These are phyloP conservation scores for Sclerotinia glacialis DNA, from an alignment of 2,329 filamentous ascomycete species.

Conservation along the genomic window DNA sequence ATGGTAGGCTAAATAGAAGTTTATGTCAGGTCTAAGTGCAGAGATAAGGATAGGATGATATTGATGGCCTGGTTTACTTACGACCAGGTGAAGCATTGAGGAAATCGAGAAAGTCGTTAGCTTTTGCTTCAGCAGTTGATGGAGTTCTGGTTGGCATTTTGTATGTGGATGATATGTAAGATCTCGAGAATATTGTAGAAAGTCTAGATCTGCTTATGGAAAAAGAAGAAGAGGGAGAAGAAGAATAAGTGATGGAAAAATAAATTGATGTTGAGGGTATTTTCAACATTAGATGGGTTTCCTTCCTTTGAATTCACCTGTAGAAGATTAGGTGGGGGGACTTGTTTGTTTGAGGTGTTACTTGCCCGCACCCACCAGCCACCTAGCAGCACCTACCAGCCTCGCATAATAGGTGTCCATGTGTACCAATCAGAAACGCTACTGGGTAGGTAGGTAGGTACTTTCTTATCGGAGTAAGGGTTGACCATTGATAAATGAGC, in stretches of 20 bases:
- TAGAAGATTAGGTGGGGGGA: constrained; percentile 4
- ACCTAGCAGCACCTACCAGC: background rate
- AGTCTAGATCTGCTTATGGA: background rate
- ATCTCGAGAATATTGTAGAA: constrained; percentile 5
- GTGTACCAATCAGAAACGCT: background rate
- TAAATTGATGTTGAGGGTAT: constrained; percentile 7
- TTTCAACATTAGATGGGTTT: constrained; percentile 15
- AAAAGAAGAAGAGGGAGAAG: background rate
- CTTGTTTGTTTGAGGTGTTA: background rate
- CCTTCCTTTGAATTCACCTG: background rate
- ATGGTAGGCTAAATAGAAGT: constrained; percentile 59
- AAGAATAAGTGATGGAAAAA: background rate
- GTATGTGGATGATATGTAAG: constrained; percentile 14
- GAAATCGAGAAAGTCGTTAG: constrained; percentile 79
- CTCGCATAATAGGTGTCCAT: background rate
- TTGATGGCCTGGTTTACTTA: constrained; percentile 47
- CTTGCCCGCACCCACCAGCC: background rate
- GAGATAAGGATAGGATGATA: constrained; percentile 17
- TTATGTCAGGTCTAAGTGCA: constrained; percentile 52
- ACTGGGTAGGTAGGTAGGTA: too few relatives aligned
- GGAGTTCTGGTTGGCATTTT: constrained; percentile 33
- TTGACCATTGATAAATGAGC: background rate
- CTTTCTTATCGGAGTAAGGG: background rate
- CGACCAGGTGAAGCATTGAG: constrained; percentile 93
- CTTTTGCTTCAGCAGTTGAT: constrained; percentile 36